Evolutionary conservation across 2,329 filamentous ascomycete genomes (phyloP).

Genomic region (Penicillium oxalicum): DNA sequence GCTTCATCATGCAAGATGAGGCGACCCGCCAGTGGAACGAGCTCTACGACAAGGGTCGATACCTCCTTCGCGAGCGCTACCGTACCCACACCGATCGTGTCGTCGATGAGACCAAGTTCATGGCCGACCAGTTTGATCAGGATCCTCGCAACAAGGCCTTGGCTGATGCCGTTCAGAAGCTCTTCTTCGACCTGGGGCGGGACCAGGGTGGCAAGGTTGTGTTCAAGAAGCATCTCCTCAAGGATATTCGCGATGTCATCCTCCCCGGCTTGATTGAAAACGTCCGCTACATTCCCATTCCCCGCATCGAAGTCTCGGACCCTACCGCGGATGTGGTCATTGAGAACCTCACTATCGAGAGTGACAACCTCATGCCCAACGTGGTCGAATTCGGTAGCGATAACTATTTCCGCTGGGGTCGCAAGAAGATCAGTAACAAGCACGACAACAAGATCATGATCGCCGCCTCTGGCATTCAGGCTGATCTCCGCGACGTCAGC

Average conservation of each 20-base stretch:
- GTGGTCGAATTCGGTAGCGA: conserved; percentile 80
- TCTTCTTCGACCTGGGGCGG: conserved; percentile 86
- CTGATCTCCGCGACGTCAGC: conserved; percentile 80
- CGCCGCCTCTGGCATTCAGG: conserved; percentile 82
- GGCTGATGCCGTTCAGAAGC: conserved; percentile 65
- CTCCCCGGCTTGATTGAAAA: conserved; percentile 76
- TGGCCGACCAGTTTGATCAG: conserved; percentile 81
- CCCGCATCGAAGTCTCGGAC: conserved; percentile 89
- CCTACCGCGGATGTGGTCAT: conserved; percentile 77
- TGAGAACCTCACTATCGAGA: conserved; percentile 92
- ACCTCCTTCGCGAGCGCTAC: conserved; percentile 84
- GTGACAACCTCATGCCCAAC: conserved; percentile 95
- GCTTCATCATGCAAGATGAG: conserved; percentile 77
- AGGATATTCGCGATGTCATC: conserved; percentile 82
- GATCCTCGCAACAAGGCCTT: conserved; percentile 84
- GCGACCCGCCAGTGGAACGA: conserved; percentile 76
- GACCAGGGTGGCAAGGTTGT: conserved; percentile 74
- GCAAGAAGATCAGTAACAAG: conserved; percentile 77
- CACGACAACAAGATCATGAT: conserved; percentile 79
- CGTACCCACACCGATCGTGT: conserved; percentile 77
- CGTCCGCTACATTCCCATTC: conserved; percentile 83
- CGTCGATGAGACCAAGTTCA: conserved; percentile 82
- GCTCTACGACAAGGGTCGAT: conserved; percentile 78
- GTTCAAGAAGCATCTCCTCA: conserved; percentile 90
- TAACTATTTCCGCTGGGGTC: conserved; percentile 92